phyloP scores from a whole-genome alignment of 306 rosid species.

The Inga leiocalycina region DNA sequence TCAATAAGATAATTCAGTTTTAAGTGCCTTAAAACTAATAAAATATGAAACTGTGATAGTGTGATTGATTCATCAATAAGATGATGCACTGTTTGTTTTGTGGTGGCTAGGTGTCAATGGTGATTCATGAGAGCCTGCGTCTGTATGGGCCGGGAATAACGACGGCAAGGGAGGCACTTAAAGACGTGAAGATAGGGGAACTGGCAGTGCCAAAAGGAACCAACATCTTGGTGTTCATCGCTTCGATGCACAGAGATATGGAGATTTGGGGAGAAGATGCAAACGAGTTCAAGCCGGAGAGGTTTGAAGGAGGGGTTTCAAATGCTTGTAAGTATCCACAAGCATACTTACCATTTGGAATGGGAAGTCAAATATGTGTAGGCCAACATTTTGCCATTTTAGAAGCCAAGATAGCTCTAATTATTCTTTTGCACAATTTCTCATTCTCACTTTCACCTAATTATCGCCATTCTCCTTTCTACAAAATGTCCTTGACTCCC shows the following conservation, averaged over 20 bases:
- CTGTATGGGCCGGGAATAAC: conserved; percentile 26
- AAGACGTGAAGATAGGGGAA: conserved; percentile 35
- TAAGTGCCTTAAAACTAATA: too few species aligned
- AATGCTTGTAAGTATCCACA: conserved; percentile 44
- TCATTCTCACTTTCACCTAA: conserved; percentile 40
- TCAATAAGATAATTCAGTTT: too few species aligned
- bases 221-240: conserved; percentile 23
- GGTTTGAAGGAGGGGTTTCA: too few species aligned
- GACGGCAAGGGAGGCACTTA: conserved; percentile 35
- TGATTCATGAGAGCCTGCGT: too few species aligned
- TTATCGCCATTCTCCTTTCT: conserved; percentile 35
- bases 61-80: too few species aligned
- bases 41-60: too few species aligned
- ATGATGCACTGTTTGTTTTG: too few species aligned
- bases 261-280: conserved; percentile 44
- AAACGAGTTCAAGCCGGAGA: conserved; percentile 39
- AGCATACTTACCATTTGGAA: conserved; percentile 44
- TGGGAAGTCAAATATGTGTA: conserved; percentile 32
- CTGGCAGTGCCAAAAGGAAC: conserved; percentile 40
- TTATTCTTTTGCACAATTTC: conserved; percentile 31
- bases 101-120: too few species aligned
- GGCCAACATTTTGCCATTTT: conserved; percentile 39
- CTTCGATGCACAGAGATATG: conserved; percentile 38
- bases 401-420: conserved; percentile 23
- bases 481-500: conserved; percentile 26